A percentile compares a stretch with the other conserved stretches of the same genome.
Conservation (phyloP, 257 asterid genomes). For the Solanum habrochaites region DNA sequence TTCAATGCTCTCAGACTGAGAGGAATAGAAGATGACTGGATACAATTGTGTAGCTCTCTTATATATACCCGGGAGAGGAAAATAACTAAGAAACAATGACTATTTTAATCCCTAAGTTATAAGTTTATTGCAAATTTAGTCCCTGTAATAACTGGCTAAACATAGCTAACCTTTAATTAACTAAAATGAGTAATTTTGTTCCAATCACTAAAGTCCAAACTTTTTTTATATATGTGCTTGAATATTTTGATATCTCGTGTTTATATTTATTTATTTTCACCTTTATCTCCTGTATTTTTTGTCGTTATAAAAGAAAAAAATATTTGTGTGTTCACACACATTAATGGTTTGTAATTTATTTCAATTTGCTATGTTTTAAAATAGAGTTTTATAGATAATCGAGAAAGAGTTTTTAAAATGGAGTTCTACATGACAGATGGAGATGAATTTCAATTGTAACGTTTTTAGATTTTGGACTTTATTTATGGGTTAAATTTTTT, state of each 20-base stretch:
- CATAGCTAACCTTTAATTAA: not conserved
- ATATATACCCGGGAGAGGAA: not conserved
- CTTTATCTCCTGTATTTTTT: not conserved
- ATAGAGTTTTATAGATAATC: not conserved
- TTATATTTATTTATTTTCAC: too few species aligned
- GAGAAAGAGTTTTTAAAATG: not conserved
- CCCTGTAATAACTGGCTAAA: not conserved
- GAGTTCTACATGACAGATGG: too few species aligned
- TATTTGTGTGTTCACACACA: not conserved
- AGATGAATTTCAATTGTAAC: not conserved
- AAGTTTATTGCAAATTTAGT: not conserved
- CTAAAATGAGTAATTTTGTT: not conserved
- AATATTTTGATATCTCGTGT: not conserved
- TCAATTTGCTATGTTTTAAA: not conserved
- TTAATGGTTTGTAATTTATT: not conserved
- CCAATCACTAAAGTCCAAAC: not conserved
- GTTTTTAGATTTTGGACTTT: not conserved
- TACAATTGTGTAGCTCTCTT: not conserved
- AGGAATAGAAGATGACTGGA: not conserved
- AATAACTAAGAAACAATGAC: too few species aligned
- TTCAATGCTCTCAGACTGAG: not conserved
- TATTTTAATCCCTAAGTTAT: not conserved
- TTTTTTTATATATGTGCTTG: not conserved
- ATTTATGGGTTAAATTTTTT: too few species aligned
- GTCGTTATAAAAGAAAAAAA: not conserved